A percentile compares a stretch with the other conserved stretches of the same genome.
phyloP scores from a whole-genome alignment of 495 filamentous ascomycete species.

The Trichoderma asperelloides region DNA sequence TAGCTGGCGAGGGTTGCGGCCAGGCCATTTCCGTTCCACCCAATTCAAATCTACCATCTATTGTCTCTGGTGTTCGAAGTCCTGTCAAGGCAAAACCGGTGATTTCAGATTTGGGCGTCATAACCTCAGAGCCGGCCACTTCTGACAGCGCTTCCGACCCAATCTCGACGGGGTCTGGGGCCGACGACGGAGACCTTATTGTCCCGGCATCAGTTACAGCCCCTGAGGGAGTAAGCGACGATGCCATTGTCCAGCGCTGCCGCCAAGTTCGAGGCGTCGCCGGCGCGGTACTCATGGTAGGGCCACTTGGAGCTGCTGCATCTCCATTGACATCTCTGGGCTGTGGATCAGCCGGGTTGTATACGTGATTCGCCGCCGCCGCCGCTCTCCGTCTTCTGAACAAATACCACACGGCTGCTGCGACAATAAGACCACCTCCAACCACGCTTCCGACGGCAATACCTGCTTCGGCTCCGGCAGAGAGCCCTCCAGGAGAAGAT shows the following conservation, averaged over 20 bases:
- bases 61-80: neutral
- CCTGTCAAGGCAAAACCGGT: neutral
- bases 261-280: neutral
- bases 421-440: constrained; percentile 28
- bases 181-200: neutral
- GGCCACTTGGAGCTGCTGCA: constrained; percentile 1
- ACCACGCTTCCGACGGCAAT: constrained; percentile 36
- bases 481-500: constrained; percentile 15
- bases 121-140: neutral
- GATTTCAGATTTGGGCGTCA: constrained; percentile 1
- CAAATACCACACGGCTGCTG: constrained; percentile 27
- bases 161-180: constrained; percentile 21
- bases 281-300: constrained; percentile 19
- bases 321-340: neutral
- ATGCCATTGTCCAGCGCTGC: constrained; percentile 21
- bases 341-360: constrained; percentile 8
- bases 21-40: neutral
- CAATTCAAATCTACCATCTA: constrained; percentile 2
- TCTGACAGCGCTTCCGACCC: constrained; percentile 16
- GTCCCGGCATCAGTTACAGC: constrained; percentile 28
- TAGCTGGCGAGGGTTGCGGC: neutral
- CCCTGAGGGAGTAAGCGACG: constrained; percentile 25
- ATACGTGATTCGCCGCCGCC: neutral
- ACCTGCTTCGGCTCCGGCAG: constrained; percentile 33
- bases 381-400: constrained; percentile 19